Evolutionary conservation across 495 filamentous ascomycete genomes (phyloP), one percentile per base, ranked within the genome.

Genomic region (Trichocladium uniseriatum): DNA sequence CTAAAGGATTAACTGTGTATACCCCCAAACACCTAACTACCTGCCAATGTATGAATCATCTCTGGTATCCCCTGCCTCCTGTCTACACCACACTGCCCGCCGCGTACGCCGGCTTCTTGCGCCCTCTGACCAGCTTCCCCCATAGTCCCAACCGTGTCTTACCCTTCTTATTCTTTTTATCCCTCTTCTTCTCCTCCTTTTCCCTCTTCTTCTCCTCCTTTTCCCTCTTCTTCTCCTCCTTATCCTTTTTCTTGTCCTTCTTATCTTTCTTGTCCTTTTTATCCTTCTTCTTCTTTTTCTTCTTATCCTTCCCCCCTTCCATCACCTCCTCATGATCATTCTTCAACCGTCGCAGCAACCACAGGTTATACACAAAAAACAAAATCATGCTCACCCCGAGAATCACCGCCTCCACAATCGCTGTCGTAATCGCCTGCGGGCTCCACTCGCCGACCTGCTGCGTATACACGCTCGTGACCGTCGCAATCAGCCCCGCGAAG

Each of bases 401-500:
- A 38, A 53, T 41, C 0, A 29, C 27, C 0, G 40, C 58, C 28
- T 63, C 63, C 0, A 68, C 59, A 28, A 63, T 50, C 0, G 63
- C 51, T 7, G 68, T 72, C 1, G 69, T 56, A 29, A 68, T 59
- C 5, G 72, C 74, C 43, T 70, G 75, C 9, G 71, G 58, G 22
- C 63, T 65, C 70, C 68, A 77, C 11, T 60, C 47, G 5, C 76
- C 71, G 1, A 58, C 41, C 37, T 74, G 68, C 31, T 71, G 64
- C 16, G 65, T 56, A 50, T 78, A 79, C 8, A 80, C 65, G 56
- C 64, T 71, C 13, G 70, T 59, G 8, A 79, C 43, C n/a, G 75
- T 75, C 13, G 63, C 63, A 8, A 78, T 52, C 7, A 77, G 43
- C 0, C 76, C 75, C n/a, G 69, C 73, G 3, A 72, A 21, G 11